Evolutionary conservation across 768 basidiomycete genomes (phyloP).

Genomic region (Panellus pusillus): DNA sequence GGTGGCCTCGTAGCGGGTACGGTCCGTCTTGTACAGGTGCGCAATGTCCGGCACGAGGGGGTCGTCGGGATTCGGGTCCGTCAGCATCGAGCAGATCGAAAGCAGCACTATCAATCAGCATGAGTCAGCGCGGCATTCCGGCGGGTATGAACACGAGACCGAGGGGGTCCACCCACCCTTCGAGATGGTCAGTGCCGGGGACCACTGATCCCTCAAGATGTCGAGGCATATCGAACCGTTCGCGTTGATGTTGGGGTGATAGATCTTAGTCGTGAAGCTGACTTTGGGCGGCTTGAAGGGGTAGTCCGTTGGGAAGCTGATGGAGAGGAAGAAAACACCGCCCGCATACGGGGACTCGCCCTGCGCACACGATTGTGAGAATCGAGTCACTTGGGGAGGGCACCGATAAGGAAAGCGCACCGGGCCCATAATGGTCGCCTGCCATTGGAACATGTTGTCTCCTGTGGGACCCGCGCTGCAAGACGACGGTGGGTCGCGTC

Average conservation of each 20-base stretch:
- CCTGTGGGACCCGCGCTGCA: slow-evolving; percentile 98
- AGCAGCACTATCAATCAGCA: slow-evolving; percentile 65
- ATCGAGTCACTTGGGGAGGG: slow-evolving; percentile 21
- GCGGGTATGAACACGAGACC: not conserved
- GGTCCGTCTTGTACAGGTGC: slow-evolving; percentile 98
- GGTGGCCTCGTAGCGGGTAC: slow-evolving; percentile 94
- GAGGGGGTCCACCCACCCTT: slow-evolving; percentile 64
- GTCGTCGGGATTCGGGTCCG: slow-evolving; percentile 99
- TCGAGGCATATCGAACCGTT: slow-evolving; percentile 99
- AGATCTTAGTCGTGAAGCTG: slow-evolving; percentile 99
- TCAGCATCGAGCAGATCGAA: slow-evolving; percentile 99
- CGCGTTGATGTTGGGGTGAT: slow-evolving; percentile 99
- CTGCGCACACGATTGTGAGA: slow-evolving; percentile 42
- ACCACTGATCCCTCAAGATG: slow-evolving; percentile 99
- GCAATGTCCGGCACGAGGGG: slow-evolving; percentile 98
- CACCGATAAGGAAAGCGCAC: slow-evolving; percentile 50
- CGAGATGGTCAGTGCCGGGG: slow-evolving; percentile 96
- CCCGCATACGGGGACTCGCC: slow-evolving; percentile 98
- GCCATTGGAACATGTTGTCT: slow-evolving; percentile 99
- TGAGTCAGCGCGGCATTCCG: slow-evolving; percentile 14
- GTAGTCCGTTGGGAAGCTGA: slow-evolving; percentile 95
- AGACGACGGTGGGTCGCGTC: slow-evolving; percentile 98
- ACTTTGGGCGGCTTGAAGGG: slow-evolving; percentile 99
- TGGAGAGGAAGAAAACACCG: slow-evolving; percentile 98
- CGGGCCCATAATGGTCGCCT: slow-evolving; percentile 99